These are phyloP conservation scores for Pisolithus marmoratus DNA, from an alignment of 768 basidiomycete genomes.

Conservation along the genomic window DNA sequence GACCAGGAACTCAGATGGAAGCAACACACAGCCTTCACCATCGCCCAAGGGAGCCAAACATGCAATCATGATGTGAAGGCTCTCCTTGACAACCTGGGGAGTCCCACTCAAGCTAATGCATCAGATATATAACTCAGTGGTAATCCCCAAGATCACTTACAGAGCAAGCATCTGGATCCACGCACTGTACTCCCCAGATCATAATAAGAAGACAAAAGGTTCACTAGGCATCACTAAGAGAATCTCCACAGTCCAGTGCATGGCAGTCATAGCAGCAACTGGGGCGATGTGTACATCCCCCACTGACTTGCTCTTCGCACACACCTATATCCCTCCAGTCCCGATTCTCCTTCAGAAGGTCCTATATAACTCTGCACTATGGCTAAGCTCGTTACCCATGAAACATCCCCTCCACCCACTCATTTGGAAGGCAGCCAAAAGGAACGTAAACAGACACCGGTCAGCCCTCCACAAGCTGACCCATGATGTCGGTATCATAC, in stretches of 20 bases:
- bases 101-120: too few relatives aligned
- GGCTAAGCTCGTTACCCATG: too few relatives aligned
- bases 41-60: not conserved
- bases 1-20: slow-evolving; percentile 2
- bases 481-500: too few relatives aligned
- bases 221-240: not conserved
- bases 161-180: not conserved
- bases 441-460: too few relatives aligned
- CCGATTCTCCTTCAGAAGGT: not conserved
- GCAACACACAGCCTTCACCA: not conserved
- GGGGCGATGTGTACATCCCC: not conserved
- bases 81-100: too few relatives aligned
- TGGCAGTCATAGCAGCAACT: not conserved
- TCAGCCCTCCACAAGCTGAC: too few relatives aligned
- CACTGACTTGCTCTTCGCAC: too few relatives aligned
- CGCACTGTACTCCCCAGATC: not conserved
- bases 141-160: not conserved
- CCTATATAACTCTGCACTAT: not conserved
- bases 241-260: not conserved
- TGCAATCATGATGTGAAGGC: not conserved
- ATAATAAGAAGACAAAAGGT: not conserved
- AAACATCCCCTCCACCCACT: too few relatives aligned
- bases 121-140: not conserved
- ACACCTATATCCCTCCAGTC: not conserved
- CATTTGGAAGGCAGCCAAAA: too few relatives aligned